Evolutionary conservation across 2,329 filamentous ascomycete genomes (phyloP).

Genomic region (Hymenoscyphus albidus): DNA sequence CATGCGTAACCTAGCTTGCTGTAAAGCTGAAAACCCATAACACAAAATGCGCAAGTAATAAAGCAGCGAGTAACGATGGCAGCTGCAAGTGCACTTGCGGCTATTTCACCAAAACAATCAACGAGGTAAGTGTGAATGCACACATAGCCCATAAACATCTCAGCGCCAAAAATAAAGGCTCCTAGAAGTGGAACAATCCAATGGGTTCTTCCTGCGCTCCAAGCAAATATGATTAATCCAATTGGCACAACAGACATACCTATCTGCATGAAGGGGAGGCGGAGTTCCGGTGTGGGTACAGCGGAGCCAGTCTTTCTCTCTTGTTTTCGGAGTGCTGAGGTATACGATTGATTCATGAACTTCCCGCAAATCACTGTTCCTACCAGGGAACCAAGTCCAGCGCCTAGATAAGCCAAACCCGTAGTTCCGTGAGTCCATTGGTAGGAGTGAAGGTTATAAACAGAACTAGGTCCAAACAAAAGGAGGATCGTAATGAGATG

Average conservation of each 20-base stretch:
- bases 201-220: neutral
- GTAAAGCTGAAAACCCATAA: neutral
- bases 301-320: neutral
- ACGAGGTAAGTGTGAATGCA: neutral
- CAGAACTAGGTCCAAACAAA: neutral
- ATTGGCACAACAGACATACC: neutral
- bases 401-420: neutral
- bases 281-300: neutral
- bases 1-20: neutral
- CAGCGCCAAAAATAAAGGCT: neutral
- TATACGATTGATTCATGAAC: neutral
- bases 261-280: neutral
- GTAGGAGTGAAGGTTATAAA: neutral
- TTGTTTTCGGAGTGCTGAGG: neutral
- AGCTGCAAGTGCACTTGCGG: neutral
- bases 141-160: neutral
- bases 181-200: neutral
- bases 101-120: neutral
- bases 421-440: neutral
- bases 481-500: neutral
- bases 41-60: neutral
- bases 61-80: neutral
- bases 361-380: neutral
- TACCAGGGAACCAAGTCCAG: neutral
- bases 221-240: neutral